phyloP scores from a whole-genome alignment of 768 basidiomycete genomes.

The Pulveroboletus sp. region DNA sequence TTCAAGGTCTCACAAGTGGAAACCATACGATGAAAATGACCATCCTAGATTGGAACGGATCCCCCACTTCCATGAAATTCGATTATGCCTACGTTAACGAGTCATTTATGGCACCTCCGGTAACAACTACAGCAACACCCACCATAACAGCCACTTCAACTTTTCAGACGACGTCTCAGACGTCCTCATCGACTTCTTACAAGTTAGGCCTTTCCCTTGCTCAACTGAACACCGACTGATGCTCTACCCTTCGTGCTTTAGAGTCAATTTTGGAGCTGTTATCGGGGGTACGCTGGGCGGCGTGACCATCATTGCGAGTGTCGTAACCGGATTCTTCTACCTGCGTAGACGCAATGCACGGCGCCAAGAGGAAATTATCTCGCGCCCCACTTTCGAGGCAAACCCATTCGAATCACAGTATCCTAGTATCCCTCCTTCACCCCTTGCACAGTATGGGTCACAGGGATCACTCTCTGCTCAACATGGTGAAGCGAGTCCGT shows the following conservation, averaged over 20 bases:
- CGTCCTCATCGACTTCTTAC: not conserved
- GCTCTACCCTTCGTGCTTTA: not conserved
- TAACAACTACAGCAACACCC: conserved; percentile 1
- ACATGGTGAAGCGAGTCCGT: not conserved
- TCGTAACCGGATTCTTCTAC: conserved; percentile 4
- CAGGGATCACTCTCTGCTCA: not conserved
- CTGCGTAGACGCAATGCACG: conserved; percentile 6
- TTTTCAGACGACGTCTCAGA: not conserved
- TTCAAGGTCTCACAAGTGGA: conserved; percentile 14
- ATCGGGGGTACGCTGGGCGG: conserved; percentile 17
- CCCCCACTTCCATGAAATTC: conserved; percentile 22
- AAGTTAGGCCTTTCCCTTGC: conserved; percentile 6
- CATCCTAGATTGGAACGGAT: conserved; percentile 16
- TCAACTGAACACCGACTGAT: conserved; percentile 4
- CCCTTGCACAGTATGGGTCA: not conserved
- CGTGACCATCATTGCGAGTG: not conserved
- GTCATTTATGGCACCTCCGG: conserved; percentile 10
- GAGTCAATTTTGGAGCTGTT: conserved; percentile 9
- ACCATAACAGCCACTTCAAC: not conserved
- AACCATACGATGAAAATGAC: conserved; percentile 22
- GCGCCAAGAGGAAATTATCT: not conserved
- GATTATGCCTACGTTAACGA: conserved; percentile 25
- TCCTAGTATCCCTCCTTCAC: not conserved
- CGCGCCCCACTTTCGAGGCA: not conserved
- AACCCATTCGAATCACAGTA: conserved; percentile 5